A percentile compares a stretch with the other conserved stretches of the same genome.
These are phyloP conservation scores for Petunia secreta DNA, from an alignment of 257 asterid genomes.

Conservation along the genomic window DNA sequence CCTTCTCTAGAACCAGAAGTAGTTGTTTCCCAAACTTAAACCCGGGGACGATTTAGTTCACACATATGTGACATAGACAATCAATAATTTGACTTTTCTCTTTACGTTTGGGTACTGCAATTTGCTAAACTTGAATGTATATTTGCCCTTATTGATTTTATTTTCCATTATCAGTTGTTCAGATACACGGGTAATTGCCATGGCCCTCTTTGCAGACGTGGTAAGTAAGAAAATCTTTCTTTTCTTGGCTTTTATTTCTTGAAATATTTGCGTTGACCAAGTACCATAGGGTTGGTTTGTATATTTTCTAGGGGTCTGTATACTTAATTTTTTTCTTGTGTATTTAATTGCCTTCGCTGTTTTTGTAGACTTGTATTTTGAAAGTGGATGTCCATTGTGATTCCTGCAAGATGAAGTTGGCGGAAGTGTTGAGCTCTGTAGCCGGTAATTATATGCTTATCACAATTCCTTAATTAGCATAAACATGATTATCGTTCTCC, in stretches of 20 bases:
- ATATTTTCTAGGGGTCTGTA: too few relatives aligned
- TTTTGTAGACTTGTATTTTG: constrained; percentile 20
- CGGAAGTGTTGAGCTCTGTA: not conserved
- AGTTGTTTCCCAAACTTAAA: too few relatives aligned
- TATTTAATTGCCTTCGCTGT: not conserved
- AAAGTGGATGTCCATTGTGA: constrained; percentile 18
- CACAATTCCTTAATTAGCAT: not conserved
- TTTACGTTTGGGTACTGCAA: not conserved
- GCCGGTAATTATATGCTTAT: constrained; percentile 16
- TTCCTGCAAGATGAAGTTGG: constrained; percentile 19
- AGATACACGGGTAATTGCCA: not conserved
- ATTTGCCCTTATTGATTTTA: not conserved
- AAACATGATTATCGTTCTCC: not conserved
- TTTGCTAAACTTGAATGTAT: not conserved
- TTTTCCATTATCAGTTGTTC: not conserved
- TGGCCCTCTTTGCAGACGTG: constrained; percentile 22
- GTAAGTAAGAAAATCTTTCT: not conserved
- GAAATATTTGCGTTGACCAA: not conserved
- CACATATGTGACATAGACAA: not conserved
- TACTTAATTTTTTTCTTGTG: not conserved
- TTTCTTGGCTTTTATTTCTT: not conserved
- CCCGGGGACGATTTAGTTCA: too few relatives aligned
- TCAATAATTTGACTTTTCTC: not conserved
- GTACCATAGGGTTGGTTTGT: not conserved
- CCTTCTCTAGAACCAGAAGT: too few relatives aligned